A percentile compares a stretch with the other conserved stretches of the same genome.
These are phyloP conservation scores for Hygrophorus pudorinus DNA, from an alignment of 768 basidiomycete genomes.

Conservation along the genomic window DNA sequence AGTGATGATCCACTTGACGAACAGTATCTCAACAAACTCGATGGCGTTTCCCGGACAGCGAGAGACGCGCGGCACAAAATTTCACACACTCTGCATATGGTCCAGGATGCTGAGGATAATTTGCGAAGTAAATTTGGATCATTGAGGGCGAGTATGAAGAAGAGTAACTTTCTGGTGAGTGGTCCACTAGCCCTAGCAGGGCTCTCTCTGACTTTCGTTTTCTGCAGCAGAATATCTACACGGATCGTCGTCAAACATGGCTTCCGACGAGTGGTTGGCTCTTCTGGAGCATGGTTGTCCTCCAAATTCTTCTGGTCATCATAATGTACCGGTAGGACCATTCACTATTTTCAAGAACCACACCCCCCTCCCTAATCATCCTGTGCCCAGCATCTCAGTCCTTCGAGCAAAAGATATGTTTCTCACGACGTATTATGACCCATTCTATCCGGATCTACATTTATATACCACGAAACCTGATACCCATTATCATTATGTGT, in stretches of 20 bases:
- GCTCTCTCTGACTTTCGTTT: constrained; percentile 1
- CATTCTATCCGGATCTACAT: constrained; percentile 65
- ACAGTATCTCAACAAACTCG: constrained; percentile 37
- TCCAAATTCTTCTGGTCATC: constrained; percentile 35
- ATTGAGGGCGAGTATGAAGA: constrained; percentile 25
- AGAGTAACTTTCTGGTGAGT: constrained; percentile 29
- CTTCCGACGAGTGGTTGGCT: constrained; percentile 22
- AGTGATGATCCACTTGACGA: constrained; percentile 24
- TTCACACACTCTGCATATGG: constrained; percentile 27
- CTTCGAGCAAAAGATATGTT: constrained; percentile 45
- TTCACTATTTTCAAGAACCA: too few relatives aligned
- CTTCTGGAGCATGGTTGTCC: constrained; percentile 16
- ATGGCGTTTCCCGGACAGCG: constrained; percentile 43
- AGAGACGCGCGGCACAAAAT: constrained; percentile 40
- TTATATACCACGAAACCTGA: constrained; percentile 37
- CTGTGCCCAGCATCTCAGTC: constrained; percentile 31
- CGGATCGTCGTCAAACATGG: constrained; percentile 14
- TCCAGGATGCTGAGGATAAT: constrained; percentile 25
- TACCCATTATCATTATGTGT: constrained; percentile 25
- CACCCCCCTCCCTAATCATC: constrained; percentile 2
- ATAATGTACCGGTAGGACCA: constrained; percentile 48
- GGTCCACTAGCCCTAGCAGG: background rate
- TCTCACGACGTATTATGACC: constrained; percentile 69
- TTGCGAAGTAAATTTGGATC: constrained; percentile 23
- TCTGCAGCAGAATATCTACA: constrained; percentile 8